Evolutionary conservation across 1,284 basidiomycete genomes (phyloP).

Genomic region (Ustilago curta): DNA sequence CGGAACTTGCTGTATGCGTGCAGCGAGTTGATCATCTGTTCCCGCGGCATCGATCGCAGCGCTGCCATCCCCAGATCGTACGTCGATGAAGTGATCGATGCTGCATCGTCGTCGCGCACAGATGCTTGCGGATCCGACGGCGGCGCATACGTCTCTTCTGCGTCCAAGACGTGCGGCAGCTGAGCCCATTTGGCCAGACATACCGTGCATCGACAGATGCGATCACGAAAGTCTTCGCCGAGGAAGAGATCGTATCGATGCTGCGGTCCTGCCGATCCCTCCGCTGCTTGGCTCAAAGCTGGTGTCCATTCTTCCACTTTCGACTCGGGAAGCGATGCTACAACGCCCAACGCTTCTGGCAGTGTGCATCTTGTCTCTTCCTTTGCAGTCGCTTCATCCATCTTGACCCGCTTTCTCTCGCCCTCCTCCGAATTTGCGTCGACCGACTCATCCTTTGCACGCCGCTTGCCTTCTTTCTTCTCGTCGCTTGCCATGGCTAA

Average conservation of each 20-base stretch:
- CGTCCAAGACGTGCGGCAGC: slow-evolving; percentile 68
- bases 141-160: slow-evolving; percentile 69
- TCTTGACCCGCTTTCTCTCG: slow-evolving; percentile 26
- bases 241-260: slow-evolving; percentile 65
- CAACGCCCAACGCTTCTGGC: slow-evolving; percentile 20
- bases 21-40: slow-evolving; percentile 69
- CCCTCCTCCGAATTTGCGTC: background rate
- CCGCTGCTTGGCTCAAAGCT: slow-evolving; percentile 18
- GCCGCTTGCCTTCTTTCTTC: slow-evolving; percentile 27
- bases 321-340: slow-evolving; percentile 21
- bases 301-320: slow-evolving; percentile 40
- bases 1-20: slow-evolving; percentile 68
- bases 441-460: slow-evolving; percentile 11
- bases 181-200: slow-evolving; percentile 47
- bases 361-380: slow-evolving; percentile 18
- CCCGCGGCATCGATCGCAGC: slow-evolving; percentile 68
- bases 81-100: slow-evolving; percentile 60
- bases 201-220: slow-evolving; percentile 67
- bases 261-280: background rate
- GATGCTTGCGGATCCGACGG: slow-evolving; percentile 52
- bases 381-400: background rate
- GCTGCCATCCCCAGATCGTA: slow-evolving; percentile 70
- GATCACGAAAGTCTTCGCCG: slow-evolving; percentile 64
- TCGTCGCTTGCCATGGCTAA: background rate
- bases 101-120: slow-evolving; percentile 53